These are phyloP conservation scores for Stellera chamaejasme DNA, from an alignment of 345 rosid species.

Conservation along the genomic window DNA sequence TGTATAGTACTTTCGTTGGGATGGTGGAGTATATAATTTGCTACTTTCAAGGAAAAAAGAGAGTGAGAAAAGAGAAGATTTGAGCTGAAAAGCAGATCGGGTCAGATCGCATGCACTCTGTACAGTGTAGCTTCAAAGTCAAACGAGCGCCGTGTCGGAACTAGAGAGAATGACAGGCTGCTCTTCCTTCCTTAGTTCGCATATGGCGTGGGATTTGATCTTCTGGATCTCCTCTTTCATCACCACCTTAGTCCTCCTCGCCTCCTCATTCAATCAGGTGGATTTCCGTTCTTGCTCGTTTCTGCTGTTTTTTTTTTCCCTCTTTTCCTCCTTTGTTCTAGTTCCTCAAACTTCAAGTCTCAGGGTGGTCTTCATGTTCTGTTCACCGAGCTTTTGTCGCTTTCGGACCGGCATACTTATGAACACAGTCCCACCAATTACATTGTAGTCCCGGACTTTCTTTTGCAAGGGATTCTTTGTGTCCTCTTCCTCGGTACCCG, in stretches of 20 bases:
- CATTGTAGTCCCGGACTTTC: constrained; percentile 64
- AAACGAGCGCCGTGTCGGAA: too few relatives aligned
- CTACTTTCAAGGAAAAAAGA: too few relatives aligned
- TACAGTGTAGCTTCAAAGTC: too few relatives aligned
- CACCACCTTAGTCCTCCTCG: constrained; percentile 53
- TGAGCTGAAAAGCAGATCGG: too few relatives aligned
- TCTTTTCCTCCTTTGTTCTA: neutral
- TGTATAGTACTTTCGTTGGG: too few relatives aligned
- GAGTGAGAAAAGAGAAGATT: too few relatives aligned
- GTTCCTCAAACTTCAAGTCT: neutral
- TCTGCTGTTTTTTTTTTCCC: neutral
- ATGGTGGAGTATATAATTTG: too few relatives aligned
- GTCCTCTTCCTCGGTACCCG: constrained; percentile 59
- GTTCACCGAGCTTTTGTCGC: constrained; percentile 42
- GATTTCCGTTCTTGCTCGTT: neutral
- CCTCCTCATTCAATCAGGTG: constrained; percentile 67
- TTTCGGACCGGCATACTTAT: constrained; percentile 88
- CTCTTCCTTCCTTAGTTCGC: neutral
- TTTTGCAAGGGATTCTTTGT: constrained; percentile 54
- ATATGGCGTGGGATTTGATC: constrained; percentile 50
- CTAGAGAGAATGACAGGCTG: too few relatives aligned
- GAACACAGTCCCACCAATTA: constrained; percentile 54
- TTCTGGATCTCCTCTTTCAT: constrained; percentile 52
- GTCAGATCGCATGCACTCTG: too few relatives aligned
- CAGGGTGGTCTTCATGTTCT: neutral